These are phyloP conservation scores for Lactuca sativa DNA, from an alignment of 129 eudicot genomes.

Conservation along the genomic window DNA sequence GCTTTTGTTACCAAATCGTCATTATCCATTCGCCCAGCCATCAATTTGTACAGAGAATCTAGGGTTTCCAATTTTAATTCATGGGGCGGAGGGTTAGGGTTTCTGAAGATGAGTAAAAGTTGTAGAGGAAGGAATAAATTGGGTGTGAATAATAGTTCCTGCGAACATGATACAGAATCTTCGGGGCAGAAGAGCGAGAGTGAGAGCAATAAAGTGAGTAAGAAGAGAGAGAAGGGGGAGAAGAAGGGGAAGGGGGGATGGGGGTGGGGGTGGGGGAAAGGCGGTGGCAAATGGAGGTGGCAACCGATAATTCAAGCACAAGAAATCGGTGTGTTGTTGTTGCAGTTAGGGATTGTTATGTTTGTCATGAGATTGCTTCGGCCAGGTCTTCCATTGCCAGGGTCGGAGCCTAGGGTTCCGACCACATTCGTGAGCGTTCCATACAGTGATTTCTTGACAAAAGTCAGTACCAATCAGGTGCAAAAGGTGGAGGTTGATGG, in stretches of 20 bases:
- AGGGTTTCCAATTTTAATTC: slow-evolving; percentile 42
- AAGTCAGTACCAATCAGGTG: slow-evolving; percentile 70
- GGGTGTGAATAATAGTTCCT: slow-evolving; percentile 55
- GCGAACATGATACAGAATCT: slow-evolving; percentile 70
- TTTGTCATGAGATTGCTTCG: slow-evolving; percentile 76
- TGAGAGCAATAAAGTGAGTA: slow-evolving; percentile 40
- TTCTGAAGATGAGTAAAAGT: slow-evolving; percentile 22
- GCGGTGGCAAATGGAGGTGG: slow-evolving; percentile 76
- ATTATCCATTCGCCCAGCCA: slow-evolving; percentile 24
- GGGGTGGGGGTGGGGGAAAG: slow-evolving; percentile 56
- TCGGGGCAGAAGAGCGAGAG: slow-evolving; percentile 36
- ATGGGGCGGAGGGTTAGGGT: slow-evolving; percentile 44
- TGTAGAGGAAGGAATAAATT: slow-evolving; percentile 25
- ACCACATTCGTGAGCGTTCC: slow-evolving; percentile 78
- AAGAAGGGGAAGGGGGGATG: slow-evolving; percentile 65
- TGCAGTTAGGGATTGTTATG: slow-evolving; percentile 86
- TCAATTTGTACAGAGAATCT: slow-evolving; percentile 44
- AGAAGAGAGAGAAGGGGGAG: slow-evolving; percentile 54
- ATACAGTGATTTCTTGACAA: slow-evolving; percentile 84
- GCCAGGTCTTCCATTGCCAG: slow-evolving; percentile 79
- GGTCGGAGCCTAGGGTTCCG: slow-evolving; percentile 75
- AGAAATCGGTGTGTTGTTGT: slow-evolving; percentile 73
- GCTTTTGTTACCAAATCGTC: slow-evolving; percentile 27
- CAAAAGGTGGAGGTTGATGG: slow-evolving; percentile 99
- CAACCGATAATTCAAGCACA: slow-evolving; percentile 90